phyloP scores from a whole-genome alignment of 805 yeast genomes.

The Ogataea pini region DNA sequence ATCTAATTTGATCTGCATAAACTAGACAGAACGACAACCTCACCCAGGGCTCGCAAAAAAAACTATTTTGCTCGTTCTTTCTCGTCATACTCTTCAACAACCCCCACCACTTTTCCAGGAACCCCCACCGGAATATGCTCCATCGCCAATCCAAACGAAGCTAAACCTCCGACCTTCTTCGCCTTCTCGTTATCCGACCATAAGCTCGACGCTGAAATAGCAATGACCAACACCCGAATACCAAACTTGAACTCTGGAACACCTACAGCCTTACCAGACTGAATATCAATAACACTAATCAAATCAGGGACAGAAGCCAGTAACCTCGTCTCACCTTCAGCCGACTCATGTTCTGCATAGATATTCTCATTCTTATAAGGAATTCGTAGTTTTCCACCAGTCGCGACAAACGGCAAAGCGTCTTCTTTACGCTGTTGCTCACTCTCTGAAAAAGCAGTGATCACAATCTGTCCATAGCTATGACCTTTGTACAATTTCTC shows the following conservation, averaged over 20 bases:
- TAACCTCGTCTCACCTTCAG: slow-evolving; percentile 13
- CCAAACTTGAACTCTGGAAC: slow-evolving; percentile 33
- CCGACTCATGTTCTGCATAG: slow-evolving; percentile 16
- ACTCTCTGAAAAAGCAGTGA: slow-evolving; percentile 10
- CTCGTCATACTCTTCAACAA: slow-evolving; percentile 38
- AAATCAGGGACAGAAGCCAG: slow-evolving; percentile 28
- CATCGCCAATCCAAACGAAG: slow-evolving; percentile 26
- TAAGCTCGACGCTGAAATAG: slow-evolving; percentile 32
- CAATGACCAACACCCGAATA: slow-evolving; percentile 24
- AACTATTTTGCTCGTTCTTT: background rate
- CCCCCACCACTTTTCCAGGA: slow-evolving; percentile 34
- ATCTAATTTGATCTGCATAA: too few relatives aligned
- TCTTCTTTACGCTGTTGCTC: background rate
- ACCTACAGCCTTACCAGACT: slow-evolving; percentile 31
- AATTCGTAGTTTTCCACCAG: slow-evolving; percentile 28
- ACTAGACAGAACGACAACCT: too few relatives aligned
- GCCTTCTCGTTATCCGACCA: slow-evolving; percentile 36
- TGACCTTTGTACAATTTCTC: slow-evolving; percentile 43
- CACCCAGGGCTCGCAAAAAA: too few relatives aligned
- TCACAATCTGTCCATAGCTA: slow-evolving; percentile 42
- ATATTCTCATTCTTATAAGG: slow-evolving; percentile 53
- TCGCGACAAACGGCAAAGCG: slow-evolving; percentile 8
- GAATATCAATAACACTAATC: slow-evolving; percentile 26
- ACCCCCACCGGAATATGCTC: slow-evolving; percentile 37
- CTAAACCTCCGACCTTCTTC: slow-evolving; percentile 37